Conservation (phyloP, 352 stramenopile genomes). For the Phytophthora cryptogea region DNA sequence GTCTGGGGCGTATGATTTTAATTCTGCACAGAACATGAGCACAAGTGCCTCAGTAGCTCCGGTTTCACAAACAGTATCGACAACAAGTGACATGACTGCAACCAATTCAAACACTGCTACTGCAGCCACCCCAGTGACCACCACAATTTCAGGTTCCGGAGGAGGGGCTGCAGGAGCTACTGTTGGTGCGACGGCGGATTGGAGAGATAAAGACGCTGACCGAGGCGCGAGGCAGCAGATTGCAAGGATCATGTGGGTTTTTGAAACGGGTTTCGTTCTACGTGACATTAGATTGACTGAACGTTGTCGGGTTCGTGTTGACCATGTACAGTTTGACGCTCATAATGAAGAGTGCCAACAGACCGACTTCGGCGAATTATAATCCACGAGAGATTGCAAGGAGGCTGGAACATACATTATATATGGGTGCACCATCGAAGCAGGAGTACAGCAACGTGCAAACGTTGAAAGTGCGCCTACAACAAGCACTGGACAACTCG, state of each 20-base stretch:
- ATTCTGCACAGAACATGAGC: constrained; percentile 34
- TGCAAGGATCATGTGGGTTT: constrained; percentile 85
- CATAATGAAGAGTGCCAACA: constrained; percentile 91
- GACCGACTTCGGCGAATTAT: constrained; percentile 87
- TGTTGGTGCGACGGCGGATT: constrained; percentile 50
- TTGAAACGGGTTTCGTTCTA: constrained; percentile 4
- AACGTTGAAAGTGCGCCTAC: constrained; percentile 80
- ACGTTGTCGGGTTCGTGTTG: constrained; percentile 13
- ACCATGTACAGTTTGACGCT: constrained; percentile 69
- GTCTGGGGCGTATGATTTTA: neutral
- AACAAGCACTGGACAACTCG: constrained; percentile 87
- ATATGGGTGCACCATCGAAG: constrained; percentile 83
- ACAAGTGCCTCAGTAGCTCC: constrained; percentile 22
- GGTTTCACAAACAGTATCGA: constrained; percentile 23
- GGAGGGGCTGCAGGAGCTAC: constrained; percentile 9
- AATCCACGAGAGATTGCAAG: constrained; percentile 88
- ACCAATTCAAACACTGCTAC: constrained; percentile 12
- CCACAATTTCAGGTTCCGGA: neutral
- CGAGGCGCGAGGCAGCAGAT: constrained; percentile 83
- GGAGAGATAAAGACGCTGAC: constrained; percentile 87
- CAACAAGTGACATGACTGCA: constrained; percentile 26
- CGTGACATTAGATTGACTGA: constrained; percentile 17
- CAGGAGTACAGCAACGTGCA: constrained; percentile 90
- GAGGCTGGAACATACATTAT: constrained; percentile 84
- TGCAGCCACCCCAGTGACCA: neutral